Conservation (phyloP, 2,329 filamentous ascomycete genomes). For the Fusarium subglutinans region DNA sequence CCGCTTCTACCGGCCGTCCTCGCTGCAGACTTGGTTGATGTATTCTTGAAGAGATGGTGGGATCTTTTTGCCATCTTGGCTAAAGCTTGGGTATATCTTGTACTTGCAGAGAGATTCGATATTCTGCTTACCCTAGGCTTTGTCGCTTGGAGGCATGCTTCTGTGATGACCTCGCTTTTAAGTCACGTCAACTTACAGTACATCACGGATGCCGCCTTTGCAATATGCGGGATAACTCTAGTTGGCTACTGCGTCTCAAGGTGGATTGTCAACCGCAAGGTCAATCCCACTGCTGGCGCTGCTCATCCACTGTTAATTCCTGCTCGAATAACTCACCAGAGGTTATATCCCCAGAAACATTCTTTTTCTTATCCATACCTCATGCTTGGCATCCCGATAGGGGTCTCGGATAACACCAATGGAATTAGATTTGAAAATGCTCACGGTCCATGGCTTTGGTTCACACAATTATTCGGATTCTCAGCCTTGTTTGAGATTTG, state of each 20-base stretch:
- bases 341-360: conserved; percentile 74
- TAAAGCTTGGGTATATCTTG: conserved; percentile 27
- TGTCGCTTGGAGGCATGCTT: conserved; percentile 27
- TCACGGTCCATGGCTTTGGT: conserved; percentile 27
- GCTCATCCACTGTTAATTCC: conserved; percentile 67
- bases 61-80: background rate
- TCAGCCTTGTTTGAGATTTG: conserved; percentile 67
- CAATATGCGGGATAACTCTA: background rate
- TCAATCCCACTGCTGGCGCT: conserved; percentile 1
- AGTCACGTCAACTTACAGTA: background rate
- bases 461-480: conserved; percentile 45
- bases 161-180: background rate
- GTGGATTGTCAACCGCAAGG: background rate
- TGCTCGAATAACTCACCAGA: conserved; percentile 70
- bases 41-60: background rate
- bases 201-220: background rate
- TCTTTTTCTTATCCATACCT: conserved; percentile 77
- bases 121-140: conserved; percentile 38
- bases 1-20: conserved; percentile 33
- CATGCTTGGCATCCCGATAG: conserved; percentile 72
- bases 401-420: conserved; percentile 64
- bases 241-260: background rate
- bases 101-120: conserved; percentile 37
- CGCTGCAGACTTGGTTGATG: conserved; percentile 33
- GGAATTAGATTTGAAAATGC: conserved; percentile 63